Base-by-base conservation (phyloP, 768 basidiomycete species). In the Suillus brevipes region DNA sequence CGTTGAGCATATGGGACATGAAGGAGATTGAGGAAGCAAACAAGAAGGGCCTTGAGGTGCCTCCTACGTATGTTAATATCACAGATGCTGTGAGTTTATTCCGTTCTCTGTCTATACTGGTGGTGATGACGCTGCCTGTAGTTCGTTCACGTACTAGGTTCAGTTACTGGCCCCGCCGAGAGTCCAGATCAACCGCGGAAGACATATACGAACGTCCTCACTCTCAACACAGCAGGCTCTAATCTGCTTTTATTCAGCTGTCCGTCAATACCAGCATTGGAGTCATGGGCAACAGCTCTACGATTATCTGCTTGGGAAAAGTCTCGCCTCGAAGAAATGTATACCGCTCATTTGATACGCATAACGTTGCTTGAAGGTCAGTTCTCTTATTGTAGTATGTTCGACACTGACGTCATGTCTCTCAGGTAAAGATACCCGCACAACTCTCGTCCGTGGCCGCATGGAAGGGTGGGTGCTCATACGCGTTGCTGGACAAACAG, bases 241-340 rank as follows among this genome's bases (percentile, higher is more conserved):
- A 98, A 99, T 74, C 82, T 95, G 53, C 79, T 95, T 38, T 78
- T 97, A 4, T 97, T 98, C 79, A 91, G 94, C 10, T 96, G 94
- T 73, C 90, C 90, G 20, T 84, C 83, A 25, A 85, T 88, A 36
- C 74, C 81, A 52, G 84, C 88, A 18, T 82, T 96, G 61, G 82
- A 91, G 38, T 87, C 90, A n/a, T 99, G 97, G 97, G 89, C 93
- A 8, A 89, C 94, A 28, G 94, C 95, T 6, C 82, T 99, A 43
- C 89, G 97, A 20, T 83, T 99, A 6, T 88, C 91, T 12, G 85
- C 91, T 60, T 99, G 95, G 95, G 97, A 99, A 78, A 95, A 96
- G 73, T 90, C 93, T 1, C 88, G 95, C 50, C 83, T 98, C 18
- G 94, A 97, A 77, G 97, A 99, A 79, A 95, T 99, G 65, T 99